A percentile compares a stretch with the other conserved stretches of the same genome.
phyloP scores from a whole-genome alignment of 345 rosid genomes.

The Lepidium aucheri region DNA sequence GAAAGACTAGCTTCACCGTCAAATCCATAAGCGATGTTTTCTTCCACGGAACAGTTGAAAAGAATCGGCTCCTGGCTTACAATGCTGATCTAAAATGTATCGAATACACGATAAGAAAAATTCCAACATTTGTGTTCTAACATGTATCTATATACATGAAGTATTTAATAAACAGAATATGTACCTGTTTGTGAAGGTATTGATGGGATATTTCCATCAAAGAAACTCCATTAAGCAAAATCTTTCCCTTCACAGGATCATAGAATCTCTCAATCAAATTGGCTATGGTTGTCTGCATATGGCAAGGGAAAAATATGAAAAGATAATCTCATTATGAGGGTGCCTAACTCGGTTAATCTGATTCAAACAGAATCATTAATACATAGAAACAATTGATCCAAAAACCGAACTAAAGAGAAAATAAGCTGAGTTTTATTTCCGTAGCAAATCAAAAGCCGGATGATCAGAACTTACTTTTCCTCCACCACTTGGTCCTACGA shows the following conservation, averaged over 20 bases:
- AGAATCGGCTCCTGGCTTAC: slow-evolving; percentile 98
- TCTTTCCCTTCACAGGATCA: slow-evolving; percentile 76
- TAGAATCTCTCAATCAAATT: slow-evolving; percentile 87
- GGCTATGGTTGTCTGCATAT: slow-evolving; percentile 86
- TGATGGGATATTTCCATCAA: slow-evolving; percentile 71
- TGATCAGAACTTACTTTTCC: slow-evolving; percentile 56
- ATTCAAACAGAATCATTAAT: background rate
- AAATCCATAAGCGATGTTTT: slow-evolving; percentile 56
- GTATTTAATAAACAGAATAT: background rate
- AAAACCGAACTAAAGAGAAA: background rate
- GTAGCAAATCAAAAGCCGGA: background rate
- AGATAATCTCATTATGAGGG: background rate
- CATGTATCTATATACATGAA: background rate
- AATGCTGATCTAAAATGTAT: slow-evolving; percentile 69
- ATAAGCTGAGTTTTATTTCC: background rate
- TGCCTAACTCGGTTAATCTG: background rate
- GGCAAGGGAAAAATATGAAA: background rate
- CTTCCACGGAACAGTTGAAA: slow-evolving; percentile 40
- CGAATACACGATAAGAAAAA: background rate
- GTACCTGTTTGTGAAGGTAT: slow-evolving; percentile 73
- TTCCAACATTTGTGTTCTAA: background rate
- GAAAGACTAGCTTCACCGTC: slow-evolving; percentile 47
- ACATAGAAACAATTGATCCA: background rate
- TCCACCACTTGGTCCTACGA: slow-evolving; percentile 97
- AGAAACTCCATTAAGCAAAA: slow-evolving; percentile 73